Evolutionary conservation across 2,329 filamentous ascomycete genomes (phyloP).

Genomic region (Colletotrichum filicis): DNA sequence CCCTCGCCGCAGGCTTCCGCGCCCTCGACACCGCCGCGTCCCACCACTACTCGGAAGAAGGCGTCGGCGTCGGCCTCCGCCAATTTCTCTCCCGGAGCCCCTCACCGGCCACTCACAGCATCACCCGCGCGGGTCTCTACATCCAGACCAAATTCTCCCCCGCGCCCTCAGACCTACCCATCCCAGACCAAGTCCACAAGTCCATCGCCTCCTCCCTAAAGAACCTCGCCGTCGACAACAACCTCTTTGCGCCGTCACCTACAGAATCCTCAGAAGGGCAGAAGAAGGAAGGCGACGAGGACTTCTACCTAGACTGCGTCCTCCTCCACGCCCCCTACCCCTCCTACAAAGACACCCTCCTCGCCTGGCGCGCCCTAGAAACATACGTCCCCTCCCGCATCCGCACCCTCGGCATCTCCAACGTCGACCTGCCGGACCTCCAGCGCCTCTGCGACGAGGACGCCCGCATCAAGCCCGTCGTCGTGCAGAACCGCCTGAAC

Average conservation of each 20-base stretch:
- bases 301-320: constrained; percentile 74
- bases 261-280: too few relatives aligned
- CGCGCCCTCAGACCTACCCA: constrained; percentile 50
- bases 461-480: constrained; percentile 55
- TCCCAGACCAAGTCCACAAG: constrained; percentile 73
- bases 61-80: constrained; percentile 75
- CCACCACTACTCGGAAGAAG: constrained; percentile 79
- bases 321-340: constrained; percentile 74
- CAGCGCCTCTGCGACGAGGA: constrained; percentile 57
- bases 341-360: constrained; percentile 59
- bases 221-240: constrained; percentile 62
- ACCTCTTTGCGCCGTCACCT: constrained; percentile 2
- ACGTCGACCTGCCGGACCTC: constrained; percentile 70
- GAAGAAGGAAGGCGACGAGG: constrained; percentile 34
- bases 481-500: constrained; percentile 84
- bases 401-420: constrained; percentile 79
- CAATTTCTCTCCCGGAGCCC: constrained; percentile 30
- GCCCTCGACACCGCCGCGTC: constrained; percentile 83
- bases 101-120: not conserved
- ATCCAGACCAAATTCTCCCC: constrained; percentile 82
- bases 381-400: constrained; percentile 73
- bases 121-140: constrained; percentile 47
- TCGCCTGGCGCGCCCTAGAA: constrained; percentile 75
- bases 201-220: constrained; percentile 75
- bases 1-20: constrained; percentile 75